Base-by-base conservation (phyloP, 75 land plant genomes). In the Pinus albicaulis region DNA sequence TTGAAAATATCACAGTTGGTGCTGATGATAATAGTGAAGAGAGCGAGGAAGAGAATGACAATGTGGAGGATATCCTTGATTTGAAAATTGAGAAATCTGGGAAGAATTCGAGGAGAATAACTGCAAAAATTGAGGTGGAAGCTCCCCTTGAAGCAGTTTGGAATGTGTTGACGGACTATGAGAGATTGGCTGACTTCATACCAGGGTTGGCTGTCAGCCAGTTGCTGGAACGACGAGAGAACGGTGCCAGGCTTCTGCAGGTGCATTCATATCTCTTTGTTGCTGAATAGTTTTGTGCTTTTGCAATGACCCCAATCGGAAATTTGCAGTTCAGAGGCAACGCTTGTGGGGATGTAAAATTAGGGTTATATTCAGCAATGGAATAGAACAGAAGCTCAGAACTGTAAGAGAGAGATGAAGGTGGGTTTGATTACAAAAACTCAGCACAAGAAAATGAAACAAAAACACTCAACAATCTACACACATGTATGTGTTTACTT, bases 91-190 rank as follows among this genome's bases (percentile, higher is more conserved):
- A 86, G 80, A 86, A 82, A 73, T 26, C 76, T 14, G 94, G 86
- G 20, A 83, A 59, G 61, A 94, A 90, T 56, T 69, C 74, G n/a
- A 71, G 99, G 71, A 82, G 80, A 56, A 81, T 96, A 23, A 34
- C 36, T 22, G 82, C 95, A 22, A 74, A 62, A 16, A 77, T 96
- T 57, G 74, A 38, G 7, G 81, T 96, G 8, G 81, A 80, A 8
- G 89, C 94, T 0, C 80, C 82, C n/a, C 85, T 96, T 62, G 82
- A 90, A n/a, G 76, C 89, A 19, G 82, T 96, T 19, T 96, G 99
- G 99, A 70, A 59, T 12, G 81, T 92, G 3, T 58, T 96, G 74
- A 96, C 99, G 2, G 90, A 94, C 76, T 96, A 96, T 58, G 93
- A 96, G 72, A 75, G 72, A 34, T 79, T 96, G 59, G 93, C 91